Percentiles rank a stretch among this genome's conserved stretches.
Conservation (phyloP, 345 rosid genomes). For the Anastatica hierochuntica region DNA sequence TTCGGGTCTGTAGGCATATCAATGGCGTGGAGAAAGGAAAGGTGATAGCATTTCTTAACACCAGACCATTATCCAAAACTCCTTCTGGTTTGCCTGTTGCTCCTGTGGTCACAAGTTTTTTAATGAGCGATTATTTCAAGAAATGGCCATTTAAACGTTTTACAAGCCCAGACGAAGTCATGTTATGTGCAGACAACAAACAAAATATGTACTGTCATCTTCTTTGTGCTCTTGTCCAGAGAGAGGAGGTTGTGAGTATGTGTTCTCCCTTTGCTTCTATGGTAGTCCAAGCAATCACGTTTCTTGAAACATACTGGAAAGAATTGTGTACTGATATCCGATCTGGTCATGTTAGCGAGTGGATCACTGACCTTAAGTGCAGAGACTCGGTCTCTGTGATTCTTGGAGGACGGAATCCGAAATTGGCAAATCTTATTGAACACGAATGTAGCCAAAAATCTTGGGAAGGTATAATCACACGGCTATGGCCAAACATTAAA, state of each 20-base stretch:
- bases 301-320: neutral
- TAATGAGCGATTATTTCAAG: neutral
- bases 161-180: neutral
- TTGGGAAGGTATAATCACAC: constrained; percentile 61
- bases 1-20: neutral
- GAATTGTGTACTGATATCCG: neutral
- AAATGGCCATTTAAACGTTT: neutral
- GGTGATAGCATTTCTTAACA: neutral
- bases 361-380: too few species aligned
- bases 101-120: neutral
- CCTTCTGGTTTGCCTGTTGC: neutral
- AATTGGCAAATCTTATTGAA: too few species aligned
- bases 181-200: neutral
- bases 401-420: too few species aligned
- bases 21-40: neutral
- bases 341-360: too few species aligned
- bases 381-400: too few species aligned
- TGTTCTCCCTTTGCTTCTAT: neutral
- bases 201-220: neutral
- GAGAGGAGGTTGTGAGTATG: neutral
- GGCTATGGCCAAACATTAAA: constrained; percentile 54
- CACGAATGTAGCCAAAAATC: constrained; percentile 12
- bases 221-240: neutral
- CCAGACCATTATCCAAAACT: neutral
- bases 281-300: neutral